Evolutionary conservation across 1,284 basidiomycete species (phyloP), one percentile per base, ranked within the genome.

Genomic region (Taiwanofungus camphoratus): DNA sequence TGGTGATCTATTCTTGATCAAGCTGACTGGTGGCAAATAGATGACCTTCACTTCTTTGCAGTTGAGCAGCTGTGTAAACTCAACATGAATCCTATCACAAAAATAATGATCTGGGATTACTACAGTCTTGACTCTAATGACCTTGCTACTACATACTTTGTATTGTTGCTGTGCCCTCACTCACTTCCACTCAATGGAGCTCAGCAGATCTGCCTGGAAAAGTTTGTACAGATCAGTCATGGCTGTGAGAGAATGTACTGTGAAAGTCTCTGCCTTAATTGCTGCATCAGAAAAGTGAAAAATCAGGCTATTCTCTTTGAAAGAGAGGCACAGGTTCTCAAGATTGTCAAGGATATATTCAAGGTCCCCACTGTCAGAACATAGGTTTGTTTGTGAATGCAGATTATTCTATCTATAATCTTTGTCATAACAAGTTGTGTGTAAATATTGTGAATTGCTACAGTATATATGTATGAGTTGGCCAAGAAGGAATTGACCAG

Each of bases 21-120:
- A 31, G 52, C 51, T 8, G 47, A 54, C 19, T 40, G 46, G 12
- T 54, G 52, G 52, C 44, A 51, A n/a, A 47, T 54, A 16, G 51
- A 50, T 16, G 27, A 15, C n/a, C 46, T 54, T 18, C 45, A 46
- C 22, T 47, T 46, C 4, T 30, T 23, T 6, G 46, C 52, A 7
- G 22, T 51, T 11, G 6, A 26, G 1, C 35, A 45, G 33, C 42
- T 54, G 7, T 36, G 41, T 7, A 23, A n/a, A 7, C 22, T 39
- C 13, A 44, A 48, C 27, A 45, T 54, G 16, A 43, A 45, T 15
- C 52, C 52, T 3, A 24, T 52, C 3, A 37, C 22, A 22, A 50
- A 48, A 42, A 46, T 54, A 18, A 21, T 48, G 13, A 42, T 52
- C 12, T 54, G 51, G 51, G 39, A 15, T 2, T 48, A 45, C 12